A percentile compares a stretch with the other conserved stretches of the same genome.
Evolutionary conservation across 2,329 filamentous ascomycete species (phyloP).

Genomic region (Exophiala dermatitidis): DNA sequence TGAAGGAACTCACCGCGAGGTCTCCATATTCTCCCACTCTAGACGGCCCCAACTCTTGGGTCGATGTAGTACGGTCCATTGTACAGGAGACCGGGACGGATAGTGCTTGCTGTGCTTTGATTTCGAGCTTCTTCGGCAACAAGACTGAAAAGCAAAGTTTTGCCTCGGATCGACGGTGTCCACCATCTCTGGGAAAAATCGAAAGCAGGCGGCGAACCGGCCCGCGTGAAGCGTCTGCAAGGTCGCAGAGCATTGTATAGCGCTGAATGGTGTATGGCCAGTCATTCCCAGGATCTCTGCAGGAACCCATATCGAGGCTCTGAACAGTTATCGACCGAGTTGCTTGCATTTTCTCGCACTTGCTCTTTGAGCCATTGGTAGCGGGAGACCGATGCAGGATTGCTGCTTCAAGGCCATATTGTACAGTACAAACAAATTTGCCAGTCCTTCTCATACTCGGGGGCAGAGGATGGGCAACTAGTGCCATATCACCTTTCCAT

Average conservation of each 20-base stretch:
- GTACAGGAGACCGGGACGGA: slow-evolving; percentile 1
- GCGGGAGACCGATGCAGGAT: too few relatives aligned
- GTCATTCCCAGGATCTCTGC: not conserved
- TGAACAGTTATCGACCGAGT: too few relatives aligned
- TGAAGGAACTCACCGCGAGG: slow-evolving; percentile 3
- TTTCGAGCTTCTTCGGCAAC: slow-evolving; percentile 2
- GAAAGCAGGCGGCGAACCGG: not conserved
- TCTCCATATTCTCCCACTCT: not conserved
- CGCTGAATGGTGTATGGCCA: slow-evolving; percentile 6
- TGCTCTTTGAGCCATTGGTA: too few relatives aligned
- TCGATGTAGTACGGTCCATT: not conserved
- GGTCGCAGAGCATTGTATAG: not conserved
- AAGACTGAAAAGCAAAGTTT: slow-evolving; percentile 8
- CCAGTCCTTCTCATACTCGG: slow-evolving; percentile 5
- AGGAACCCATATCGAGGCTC: too few relatives aligned
- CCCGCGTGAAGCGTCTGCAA: not conserved
- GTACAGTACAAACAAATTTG: too few relatives aligned
- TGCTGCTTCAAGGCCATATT: too few relatives aligned
- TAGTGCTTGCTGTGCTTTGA: slow-evolving; percentile 4
- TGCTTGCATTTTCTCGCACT: too few relatives aligned
- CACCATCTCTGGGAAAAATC: not conserved
- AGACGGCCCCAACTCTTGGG: not conserved
- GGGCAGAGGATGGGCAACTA: slow-evolving; percentile 10
- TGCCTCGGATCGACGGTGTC: not conserved
- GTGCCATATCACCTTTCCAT: slow-evolving; percentile 7